phyloP scores from a whole-genome alignment of 2,329 filamentous ascomycete species.

The Geosmithia flava region DNA sequence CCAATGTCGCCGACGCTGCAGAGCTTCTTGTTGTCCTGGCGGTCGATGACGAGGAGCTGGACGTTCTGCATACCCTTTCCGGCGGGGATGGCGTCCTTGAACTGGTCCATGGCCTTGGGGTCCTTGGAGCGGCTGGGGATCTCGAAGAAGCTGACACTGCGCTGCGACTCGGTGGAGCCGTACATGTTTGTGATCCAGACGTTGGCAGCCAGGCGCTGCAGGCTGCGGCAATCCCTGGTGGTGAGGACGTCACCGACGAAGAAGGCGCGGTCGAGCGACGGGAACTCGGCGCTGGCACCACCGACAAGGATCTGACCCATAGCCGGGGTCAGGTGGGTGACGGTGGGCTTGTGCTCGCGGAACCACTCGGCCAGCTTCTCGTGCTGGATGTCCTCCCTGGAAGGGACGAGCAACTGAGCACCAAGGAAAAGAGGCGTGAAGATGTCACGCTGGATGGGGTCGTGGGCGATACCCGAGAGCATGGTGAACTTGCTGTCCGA shows the following conservation, averaged over 20 bases:
- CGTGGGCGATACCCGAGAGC: conserved; percentile 74
- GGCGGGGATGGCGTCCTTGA: conserved; percentile 63
- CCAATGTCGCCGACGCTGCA: conserved; percentile 75
- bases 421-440: conserved; percentile 86
- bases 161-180: conserved; percentile 10
- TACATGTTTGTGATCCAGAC: conserved; percentile 8
- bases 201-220: conserved; percentile 58
- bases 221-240: conserved; percentile 63
- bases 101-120: conserved; percentile 31
- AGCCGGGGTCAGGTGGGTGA: conserved; percentile 79
- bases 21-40: conserved; percentile 49
- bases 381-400: conserved; percentile 70
- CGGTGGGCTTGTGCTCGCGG: conserved; percentile 57
- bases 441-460: conserved; percentile 61
- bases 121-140: conserved; percentile 55
- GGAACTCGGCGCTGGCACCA: conserved; percentile 65
- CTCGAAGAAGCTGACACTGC: conserved; percentile 66
- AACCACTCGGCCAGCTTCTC: conserved; percentile 87
- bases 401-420: conserved; percentile 63
- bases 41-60: conserved; percentile 74
- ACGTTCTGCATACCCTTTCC: conserved; percentile 82
- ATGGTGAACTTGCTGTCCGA: conserved; percentile 68
- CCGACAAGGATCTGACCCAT: conserved; percentile 46
- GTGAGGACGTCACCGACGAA: conserved; percentile 94
- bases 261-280: conserved; percentile 65